phyloP scores from a whole-genome alignment of 441 rosid species.

The Brassica balearica region DNA sequence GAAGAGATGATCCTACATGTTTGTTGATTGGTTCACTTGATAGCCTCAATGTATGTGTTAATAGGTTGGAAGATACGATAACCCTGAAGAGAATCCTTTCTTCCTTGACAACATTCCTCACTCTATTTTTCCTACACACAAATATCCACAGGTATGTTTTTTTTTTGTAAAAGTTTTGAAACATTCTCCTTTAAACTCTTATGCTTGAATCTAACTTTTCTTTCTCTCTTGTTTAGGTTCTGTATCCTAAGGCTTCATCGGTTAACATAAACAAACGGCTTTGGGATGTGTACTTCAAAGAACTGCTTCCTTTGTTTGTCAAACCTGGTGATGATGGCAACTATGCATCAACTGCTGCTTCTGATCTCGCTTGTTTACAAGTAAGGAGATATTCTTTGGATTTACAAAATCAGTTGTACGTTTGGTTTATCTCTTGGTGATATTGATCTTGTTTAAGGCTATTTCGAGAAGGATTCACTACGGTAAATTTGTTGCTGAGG shows the following conservation, averaged over 20 bases:
- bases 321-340: conserved; percentile 74
- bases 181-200: conserved; percentile 7
- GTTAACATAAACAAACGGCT: conserved; percentile 68
- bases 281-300: conserved; percentile 70
- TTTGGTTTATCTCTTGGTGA: conserved; percentile 16
- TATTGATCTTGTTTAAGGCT: conserved; percentile 53
- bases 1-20: not conserved
- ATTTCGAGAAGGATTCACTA: conserved; percentile 88
- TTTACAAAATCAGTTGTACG: not conserved
- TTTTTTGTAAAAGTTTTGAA: not conserved
- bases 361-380: conserved; percentile 79
- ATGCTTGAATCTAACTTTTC: not conserved
- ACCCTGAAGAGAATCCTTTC: conserved; percentile 87
- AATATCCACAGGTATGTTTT: conserved; percentile 57
- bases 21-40: conserved; percentile 3
- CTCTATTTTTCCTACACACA: conserved; percentile 45
- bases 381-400: conserved; percentile 40
- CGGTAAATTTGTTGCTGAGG: conserved; percentile 91
- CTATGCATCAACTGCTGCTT: conserved; percentile 70
- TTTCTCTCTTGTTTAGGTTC: conserved; percentile 46
- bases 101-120: conserved; percentile 67
- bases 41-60: conserved; percentile 1
- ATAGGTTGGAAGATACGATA: conserved; percentile 81
- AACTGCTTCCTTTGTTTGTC: conserved; percentile 78
- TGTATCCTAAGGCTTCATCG: conserved; percentile 65